phyloP scores from a whole-genome alignment of 495 filamentous ascomycete species.

The Tuber melanosporum region DNA sequence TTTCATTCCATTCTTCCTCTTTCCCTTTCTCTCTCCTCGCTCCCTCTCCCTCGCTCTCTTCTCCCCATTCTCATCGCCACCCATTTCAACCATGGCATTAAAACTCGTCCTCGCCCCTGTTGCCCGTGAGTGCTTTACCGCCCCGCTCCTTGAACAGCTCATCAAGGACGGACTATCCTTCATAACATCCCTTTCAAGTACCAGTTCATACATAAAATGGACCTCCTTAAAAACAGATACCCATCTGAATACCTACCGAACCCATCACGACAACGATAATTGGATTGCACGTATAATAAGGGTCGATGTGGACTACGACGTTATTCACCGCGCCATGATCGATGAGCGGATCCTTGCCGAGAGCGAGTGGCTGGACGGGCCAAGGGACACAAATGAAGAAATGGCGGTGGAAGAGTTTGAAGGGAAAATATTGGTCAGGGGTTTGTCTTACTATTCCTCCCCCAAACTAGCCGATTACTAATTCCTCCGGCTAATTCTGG shows the following conservation, averaged over 20 bases:
- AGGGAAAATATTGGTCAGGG: slow-evolving; percentile 27
- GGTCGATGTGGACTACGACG: slow-evolving; percentile 26
- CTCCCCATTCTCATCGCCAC: background rate
- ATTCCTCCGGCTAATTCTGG: slow-evolving; percentile 1
- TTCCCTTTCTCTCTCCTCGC: background rate
- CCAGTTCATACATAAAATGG: slow-evolving; percentile 22
- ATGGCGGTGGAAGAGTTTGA: slow-evolving; percentile 26
- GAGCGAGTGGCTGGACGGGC: slow-evolving; percentile 22
- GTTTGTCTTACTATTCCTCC: slow-evolving; percentile 13
- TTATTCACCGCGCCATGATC: slow-evolving; percentile 18
- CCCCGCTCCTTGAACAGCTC: background rate
- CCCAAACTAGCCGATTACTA: background rate
- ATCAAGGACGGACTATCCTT: background rate
- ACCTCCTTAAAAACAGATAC: slow-evolving; percentile 28
- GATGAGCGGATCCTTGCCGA: slow-evolving; percentile 31
- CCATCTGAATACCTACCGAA: slow-evolving; percentile 30
- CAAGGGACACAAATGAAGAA: slow-evolving; percentile 29
- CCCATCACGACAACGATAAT: slow-evolving; percentile 30
- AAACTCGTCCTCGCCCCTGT: background rate
- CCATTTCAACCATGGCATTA: background rate
- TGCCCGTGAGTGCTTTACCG: background rate
- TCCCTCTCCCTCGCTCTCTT: background rate
- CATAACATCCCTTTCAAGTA: background rate
- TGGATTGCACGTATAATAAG: slow-evolving; percentile 34
- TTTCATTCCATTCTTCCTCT: background rate